phyloP scores from a whole-genome alignment of 2,329 filamentous ascomycete species.

The Penicillium sp. region DNA sequence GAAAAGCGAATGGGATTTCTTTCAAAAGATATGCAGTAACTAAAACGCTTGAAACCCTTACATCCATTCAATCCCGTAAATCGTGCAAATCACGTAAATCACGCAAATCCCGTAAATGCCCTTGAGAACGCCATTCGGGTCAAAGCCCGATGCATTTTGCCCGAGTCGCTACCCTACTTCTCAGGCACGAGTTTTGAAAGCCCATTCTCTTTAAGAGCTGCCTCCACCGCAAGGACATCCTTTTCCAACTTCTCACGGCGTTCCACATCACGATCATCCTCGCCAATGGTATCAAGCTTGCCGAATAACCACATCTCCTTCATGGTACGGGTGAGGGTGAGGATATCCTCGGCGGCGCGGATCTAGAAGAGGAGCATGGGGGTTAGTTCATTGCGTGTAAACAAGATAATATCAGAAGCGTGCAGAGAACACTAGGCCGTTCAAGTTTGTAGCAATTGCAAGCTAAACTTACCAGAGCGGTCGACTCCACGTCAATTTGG shows the following conservation, averaged over 20 bases:
- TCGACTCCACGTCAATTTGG: constrained; percentile 59
- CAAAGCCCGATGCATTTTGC: background rate
- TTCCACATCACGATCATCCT: constrained; percentile 41
- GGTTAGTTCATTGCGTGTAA: background rate
- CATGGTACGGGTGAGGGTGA: constrained; percentile 60
- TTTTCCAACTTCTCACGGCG: constrained; percentile 47
- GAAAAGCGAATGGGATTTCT: no score
- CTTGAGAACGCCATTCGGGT: background rate
- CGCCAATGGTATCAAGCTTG: constrained; percentile 58
- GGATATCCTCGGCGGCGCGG: constrained; percentile 61
- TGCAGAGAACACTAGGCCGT: background rate
- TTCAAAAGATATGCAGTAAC: no score
- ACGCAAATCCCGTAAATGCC: no score
- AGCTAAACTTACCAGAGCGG: constrained; percentile 50
- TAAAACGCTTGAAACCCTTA: no score
- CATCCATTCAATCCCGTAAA: no score
- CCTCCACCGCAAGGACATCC: constrained; percentile 49
- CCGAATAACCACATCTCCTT: constrained; percentile 69
- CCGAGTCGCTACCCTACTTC: background rate
- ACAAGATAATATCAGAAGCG: background rate
- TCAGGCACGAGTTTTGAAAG: constrained; percentile 22
- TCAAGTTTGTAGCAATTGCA: background rate
- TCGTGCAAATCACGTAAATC: no score
- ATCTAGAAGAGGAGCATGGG: constrained; percentile 44
- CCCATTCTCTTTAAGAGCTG: constrained; percentile 39